Evolutionary conservation across 2,329 filamentous ascomycete species (phyloP).

Genomic region (Penicillium digitatum): DNA sequence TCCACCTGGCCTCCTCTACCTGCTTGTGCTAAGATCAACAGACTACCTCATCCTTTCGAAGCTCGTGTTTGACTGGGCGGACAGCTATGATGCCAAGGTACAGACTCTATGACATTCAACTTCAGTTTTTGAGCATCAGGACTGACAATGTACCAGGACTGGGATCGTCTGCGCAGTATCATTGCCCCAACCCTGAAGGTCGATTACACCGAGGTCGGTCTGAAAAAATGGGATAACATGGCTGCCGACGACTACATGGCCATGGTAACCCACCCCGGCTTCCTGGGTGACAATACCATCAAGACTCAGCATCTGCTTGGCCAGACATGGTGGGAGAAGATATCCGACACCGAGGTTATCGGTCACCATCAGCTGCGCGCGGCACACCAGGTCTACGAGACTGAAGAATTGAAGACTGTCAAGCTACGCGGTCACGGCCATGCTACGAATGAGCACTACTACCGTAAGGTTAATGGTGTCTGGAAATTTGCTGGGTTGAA

Average conservation of each 20-base stretch:
- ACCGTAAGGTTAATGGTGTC: constrained; percentile 55
- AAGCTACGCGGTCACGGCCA: constrained; percentile 59
- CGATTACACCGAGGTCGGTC: constrained; percentile 65
- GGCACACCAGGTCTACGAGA: constrained; percentile 59
- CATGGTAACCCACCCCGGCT: constrained; percentile 55
- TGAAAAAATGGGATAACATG: constrained; percentile 60
- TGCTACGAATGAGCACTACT: constrained; percentile 56
- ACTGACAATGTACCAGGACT: constrained; percentile 32
- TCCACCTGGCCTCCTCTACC: neutral
- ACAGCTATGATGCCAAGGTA: constrained; percentile 46
- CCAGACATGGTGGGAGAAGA: constrained; percentile 54
- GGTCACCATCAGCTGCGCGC: constrained; percentile 61
- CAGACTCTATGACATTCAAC: neutral
- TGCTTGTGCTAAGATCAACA: constrained; percentile 14
- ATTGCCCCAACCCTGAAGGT: constrained; percentile 46
- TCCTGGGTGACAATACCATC: constrained; percentile 59
- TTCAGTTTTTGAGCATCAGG: too few species aligned
- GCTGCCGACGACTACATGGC: constrained; percentile 57
- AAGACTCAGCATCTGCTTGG: constrained; percentile 65
- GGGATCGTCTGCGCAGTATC: constrained; percentile 39
- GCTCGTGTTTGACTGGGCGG: constrained; percentile 43
- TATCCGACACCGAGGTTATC: constrained; percentile 56
- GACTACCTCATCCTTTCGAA: constrained; percentile 36
- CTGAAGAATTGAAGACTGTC: constrained; percentile 47
- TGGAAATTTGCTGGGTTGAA: constrained; percentile 60